phyloP scores from a whole-genome alignment of 2,329 filamentous ascomycete species.

The Teratosphaeria zuluensis region DNA sequence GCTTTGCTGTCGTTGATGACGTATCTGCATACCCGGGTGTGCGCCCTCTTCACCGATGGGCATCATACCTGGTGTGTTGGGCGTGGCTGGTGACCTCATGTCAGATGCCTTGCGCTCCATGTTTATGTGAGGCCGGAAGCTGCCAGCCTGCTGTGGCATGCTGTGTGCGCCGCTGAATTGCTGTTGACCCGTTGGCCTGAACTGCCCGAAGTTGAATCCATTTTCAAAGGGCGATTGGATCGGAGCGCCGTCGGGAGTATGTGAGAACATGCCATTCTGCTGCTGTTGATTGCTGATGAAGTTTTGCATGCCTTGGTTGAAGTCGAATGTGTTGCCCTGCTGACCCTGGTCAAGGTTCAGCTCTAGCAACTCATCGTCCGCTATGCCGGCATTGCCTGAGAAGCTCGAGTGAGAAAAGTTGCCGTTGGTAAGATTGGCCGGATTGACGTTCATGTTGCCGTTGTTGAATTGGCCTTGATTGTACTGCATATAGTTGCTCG shows the following conservation, averaged over 20 bases:
- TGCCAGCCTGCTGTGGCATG: slow-evolving; percentile 21
- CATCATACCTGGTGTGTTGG: slow-evolving; percentile 72
- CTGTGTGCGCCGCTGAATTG: slow-evolving; percentile 35
- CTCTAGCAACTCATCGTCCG: slow-evolving; percentile 82
- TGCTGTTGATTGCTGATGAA: slow-evolving; percentile 38
- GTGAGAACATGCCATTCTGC: slow-evolving; percentile 72
- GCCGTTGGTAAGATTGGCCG: slow-evolving; percentile 71
- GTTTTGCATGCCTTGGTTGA: slow-evolving; percentile 42
- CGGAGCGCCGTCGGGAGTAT: slow-evolving; percentile 82
- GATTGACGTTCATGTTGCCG: slow-evolving; percentile 59
- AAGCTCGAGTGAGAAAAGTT: slow-evolving; percentile 54
- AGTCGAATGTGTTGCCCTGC: slow-evolving; percentile 22
- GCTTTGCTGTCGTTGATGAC: slow-evolving; percentile 41
- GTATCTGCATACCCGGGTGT: slow-evolving; percentile 33
- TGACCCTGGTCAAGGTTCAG: slow-evolving; percentile 37
- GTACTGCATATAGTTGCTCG: slow-evolving; percentile 27
- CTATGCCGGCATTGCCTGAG: slow-evolving; percentile 67
- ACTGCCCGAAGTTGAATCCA: slow-evolving; percentile 66
- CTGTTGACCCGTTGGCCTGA: slow-evolving; percentile 47
- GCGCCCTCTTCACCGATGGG: slow-evolving; percentile 52
- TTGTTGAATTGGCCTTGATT: slow-evolving; percentile 23
- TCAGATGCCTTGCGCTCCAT: slow-evolving; percentile 57
- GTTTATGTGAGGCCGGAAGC: slow-evolving; percentile 25
- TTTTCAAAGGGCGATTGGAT: slow-evolving; percentile 84
- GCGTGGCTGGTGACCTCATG: slow-evolving; percentile 70